phyloP scores from a whole-genome alignment of 106 monocot genomes.

The Platanthera zijinensis region DNA sequence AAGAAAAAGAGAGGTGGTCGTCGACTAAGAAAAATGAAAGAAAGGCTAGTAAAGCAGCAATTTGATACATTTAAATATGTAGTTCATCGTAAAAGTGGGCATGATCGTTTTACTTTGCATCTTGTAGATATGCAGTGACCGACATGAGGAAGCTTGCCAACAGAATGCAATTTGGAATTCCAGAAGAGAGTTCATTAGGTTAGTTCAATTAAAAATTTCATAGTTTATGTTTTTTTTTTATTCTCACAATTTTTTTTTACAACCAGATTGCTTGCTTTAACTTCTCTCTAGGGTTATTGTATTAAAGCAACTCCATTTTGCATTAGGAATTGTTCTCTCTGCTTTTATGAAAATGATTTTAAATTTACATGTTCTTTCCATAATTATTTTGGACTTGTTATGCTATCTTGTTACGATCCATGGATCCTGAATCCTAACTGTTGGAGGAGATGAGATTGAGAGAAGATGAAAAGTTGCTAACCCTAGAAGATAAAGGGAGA shows the following conservation, averaged over 20 bases:
- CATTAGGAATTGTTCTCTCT: background rate
- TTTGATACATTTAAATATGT: background rate
- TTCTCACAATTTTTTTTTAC: background rate
- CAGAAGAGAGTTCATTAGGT: slow-evolving; percentile 78
- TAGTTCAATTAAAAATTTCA: background rate
- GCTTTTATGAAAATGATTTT: background rate
- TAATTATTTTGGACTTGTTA: background rate
- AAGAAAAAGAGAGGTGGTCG: slow-evolving; percentile 98
- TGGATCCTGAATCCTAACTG: too few relatives aligned
- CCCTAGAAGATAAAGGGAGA: too few relatives aligned
- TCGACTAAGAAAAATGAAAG: slow-evolving; percentile 76
- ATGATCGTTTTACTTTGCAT: slow-evolving; percentile 4
- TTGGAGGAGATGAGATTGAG: too few relatives aligned
- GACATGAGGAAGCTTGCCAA: slow-evolving; percentile 98
- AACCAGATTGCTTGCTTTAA: background rate
- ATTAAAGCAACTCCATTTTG: background rate
- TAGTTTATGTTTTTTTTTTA: background rate
- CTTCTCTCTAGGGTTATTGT: background rate
- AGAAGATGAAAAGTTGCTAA: too few relatives aligned
- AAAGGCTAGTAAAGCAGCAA: slow-evolving; percentile 40
- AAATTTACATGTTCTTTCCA: background rate
- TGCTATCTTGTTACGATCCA: background rate
- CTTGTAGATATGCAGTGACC: slow-evolving; percentile 75
- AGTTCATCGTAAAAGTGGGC: slow-evolving; percentile 1
- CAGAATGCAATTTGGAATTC: slow-evolving; percentile 90